Base-by-base conservation (phyloP, 2,329 filamentous ascomycete species). In the Phoma sp. region DNA sequence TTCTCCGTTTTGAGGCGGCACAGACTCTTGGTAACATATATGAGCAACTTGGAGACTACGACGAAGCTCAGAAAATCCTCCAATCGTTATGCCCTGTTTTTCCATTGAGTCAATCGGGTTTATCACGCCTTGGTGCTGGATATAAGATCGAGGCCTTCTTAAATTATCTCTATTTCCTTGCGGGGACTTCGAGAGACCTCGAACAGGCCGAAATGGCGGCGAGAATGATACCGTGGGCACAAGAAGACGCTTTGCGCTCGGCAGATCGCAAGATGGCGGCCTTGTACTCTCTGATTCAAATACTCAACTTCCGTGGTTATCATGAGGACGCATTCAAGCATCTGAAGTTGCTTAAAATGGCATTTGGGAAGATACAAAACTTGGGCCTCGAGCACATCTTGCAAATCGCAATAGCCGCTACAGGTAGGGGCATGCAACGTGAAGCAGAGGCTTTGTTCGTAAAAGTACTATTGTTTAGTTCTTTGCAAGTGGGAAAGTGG, bases 141-240 rank as follows among this genome's bases (percentile, higher is more conserved):
- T 30, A 49, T 17, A 36, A 40, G 21, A 42, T 49, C 17, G 47
- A 49, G 21, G 38, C 30, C 14, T 28, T 49, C 3, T 7, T 49
- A 12, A n/a, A 20, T 11, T 48, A 40, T 30, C 2, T 48, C n/a
- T n/a, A 28, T 3, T 25, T 33, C 10, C 17, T 28, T 10, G 7
- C 20, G 6, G n/a, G 6, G 7, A 40, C 5, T 18, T 28, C 26
- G 1, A 28, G 46, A 9, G 36, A 48, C 9, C 28, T 48, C 7
- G 36, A 40, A 15, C 28, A 28, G 9, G 29, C 10, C n/a, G 36
- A 48, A 7, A 18, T 5, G 5, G 15, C 21, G 12, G 28, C 28
- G 10, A 48, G 28, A 15, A 14, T 12, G 2, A 28, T 48, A n/a
- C 46, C 46, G 5, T 48, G 46, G 46, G 46, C 46, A 12, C 20